Base-by-base conservation (phyloP, 2,329 filamentous ascomycete genomes). In the Fusarium sambucinum region DNA sequence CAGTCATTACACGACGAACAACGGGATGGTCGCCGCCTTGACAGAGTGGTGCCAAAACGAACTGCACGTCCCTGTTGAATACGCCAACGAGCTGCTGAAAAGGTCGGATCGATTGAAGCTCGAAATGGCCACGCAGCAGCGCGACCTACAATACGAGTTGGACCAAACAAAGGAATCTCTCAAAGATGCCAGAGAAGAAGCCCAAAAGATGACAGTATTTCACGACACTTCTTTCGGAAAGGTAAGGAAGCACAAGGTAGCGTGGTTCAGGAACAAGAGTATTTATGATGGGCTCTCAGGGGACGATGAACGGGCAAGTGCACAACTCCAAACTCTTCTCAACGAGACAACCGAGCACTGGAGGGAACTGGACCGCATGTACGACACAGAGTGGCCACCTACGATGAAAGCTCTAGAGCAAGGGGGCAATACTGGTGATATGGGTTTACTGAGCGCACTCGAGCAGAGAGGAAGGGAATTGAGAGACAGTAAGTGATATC, bases 91-190 rank as follows among this genome's bases (percentile, higher is more conserved):
- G 30, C 16, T 70, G 6, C 11, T 65, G 13, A 50, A 40, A 16
- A 42, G 40, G 25, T 30, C 55, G 10, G 54, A 73, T 30, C 59
- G 66, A 8, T 30, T 73, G 27, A 61, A 57, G 40, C 46, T 67
- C 14, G 53, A 68, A 29, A 50, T 62, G 56, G 21, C 54, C 19
- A 40, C 29, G 16, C 60, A 69, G 32, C 46, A 45, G 30, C 33
- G 27, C 9, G 37, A 55, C 21, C n/a, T 25, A 3, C 46, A 37
- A 11, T 14, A 12, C 9, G 37, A 41, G 23, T 11, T 33, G 6
- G 14, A 27, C 12, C 10, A 59, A 19, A 27, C 56, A 12, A 29
- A 30, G 9, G 21, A n/a, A 17, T n/a, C 29, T 47, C 16, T 35
- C 11, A 4, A 48, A 10, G 16, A 16, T 12, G 47, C 41, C 16